These are phyloP conservation scores for Durotheca rogersii DNA, from an alignment of 495 filamentous ascomycete genomes.

Conservation along the genomic window DNA sequence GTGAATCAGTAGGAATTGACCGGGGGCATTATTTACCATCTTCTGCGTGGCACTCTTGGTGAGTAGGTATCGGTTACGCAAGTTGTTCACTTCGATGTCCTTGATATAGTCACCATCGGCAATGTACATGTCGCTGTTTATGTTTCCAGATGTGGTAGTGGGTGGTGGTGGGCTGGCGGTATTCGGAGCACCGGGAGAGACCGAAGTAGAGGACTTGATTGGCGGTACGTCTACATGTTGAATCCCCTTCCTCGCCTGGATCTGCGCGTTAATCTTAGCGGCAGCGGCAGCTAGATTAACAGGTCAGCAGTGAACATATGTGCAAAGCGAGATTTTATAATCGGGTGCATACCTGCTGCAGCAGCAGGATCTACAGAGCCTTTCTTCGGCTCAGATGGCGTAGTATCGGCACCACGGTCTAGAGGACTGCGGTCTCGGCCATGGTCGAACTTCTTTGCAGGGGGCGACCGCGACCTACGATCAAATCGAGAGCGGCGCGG, in stretches of 20 bases:
- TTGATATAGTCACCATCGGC: slow-evolving; percentile 96
- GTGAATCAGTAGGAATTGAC: slow-evolving; percentile 75
- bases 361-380: slow-evolving; percentile 70
- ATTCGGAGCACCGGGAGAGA: slow-evolving; percentile 18
- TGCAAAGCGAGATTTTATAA: background rate
- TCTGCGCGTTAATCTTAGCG: slow-evolving; percentile 87
- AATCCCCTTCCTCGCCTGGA: slow-evolving; percentile 88
- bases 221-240: slow-evolving; percentile 94
- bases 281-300: slow-evolving; percentile 73
- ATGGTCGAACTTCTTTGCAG: slow-evolving; percentile 55
- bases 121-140: slow-evolving; percentile 87
- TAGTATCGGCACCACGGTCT: slow-evolving; percentile 55
- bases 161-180: slow-evolving; percentile 30
- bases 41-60: slow-evolving; percentile 98
- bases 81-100: slow-evolving; percentile 97
- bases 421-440: slow-evolving; percentile 80
- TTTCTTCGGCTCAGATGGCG: slow-evolving; percentile 48
- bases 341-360: slow-evolving; percentile 66
- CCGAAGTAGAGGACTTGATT: slow-evolving; percentile 58
- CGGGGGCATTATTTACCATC: slow-evolving; percentile 88
- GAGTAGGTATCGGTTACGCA: slow-evolving; percentile 95
- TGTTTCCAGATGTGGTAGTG: slow-evolving; percentile 51
- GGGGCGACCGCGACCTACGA: slow-evolving; percentile 81
- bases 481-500: slow-evolving; percentile 78
- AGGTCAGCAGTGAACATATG: slow-evolving; percentile 25